A percentile compares a stretch with the other conserved stretches of the same genome.
Conservation (phyloP, 2,329 filamentous ascomycete genomes). For the Mycogone perniciosa region DNA sequence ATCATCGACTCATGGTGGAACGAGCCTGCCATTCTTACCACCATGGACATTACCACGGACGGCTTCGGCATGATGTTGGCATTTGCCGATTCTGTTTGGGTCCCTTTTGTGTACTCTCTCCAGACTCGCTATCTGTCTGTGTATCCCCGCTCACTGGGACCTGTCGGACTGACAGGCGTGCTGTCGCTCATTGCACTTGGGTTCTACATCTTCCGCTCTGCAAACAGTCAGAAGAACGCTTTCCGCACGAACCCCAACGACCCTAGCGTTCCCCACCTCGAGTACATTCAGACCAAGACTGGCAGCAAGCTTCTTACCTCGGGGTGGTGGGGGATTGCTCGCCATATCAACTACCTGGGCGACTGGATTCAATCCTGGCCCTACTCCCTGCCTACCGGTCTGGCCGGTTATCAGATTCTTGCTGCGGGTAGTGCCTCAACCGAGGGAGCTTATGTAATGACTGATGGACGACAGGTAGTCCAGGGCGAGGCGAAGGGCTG, state of each 20-base stretch:
- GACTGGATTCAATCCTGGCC: slow-evolving; percentile 95
- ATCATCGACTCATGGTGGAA: slow-evolving; percentile 79
- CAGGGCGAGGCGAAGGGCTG: slow-evolving; percentile 71
- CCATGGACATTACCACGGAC: slow-evolving; percentile 88
- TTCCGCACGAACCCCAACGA: slow-evolving; percentile 86
- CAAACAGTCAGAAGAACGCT: slow-evolving; percentile 90
- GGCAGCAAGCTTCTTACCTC: slow-evolving; percentile 76
- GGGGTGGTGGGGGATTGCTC: slow-evolving; percentile 88
- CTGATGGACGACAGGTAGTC: slow-evolving; percentile 58
- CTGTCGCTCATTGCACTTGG: slow-evolving; percentile 62
- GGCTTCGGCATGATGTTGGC: slow-evolving; percentile 94
- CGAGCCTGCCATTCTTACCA: slow-evolving; percentile 83
- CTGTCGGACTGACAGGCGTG: slow-evolving; percentile 57
- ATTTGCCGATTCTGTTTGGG: slow-evolving; percentile 89
- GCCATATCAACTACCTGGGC: slow-evolving; percentile 93
- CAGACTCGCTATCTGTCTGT: slow-evolving; percentile 80
- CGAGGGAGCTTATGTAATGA: slow-evolving; percentile 49
- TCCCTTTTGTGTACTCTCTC: slow-evolving; percentile 81
- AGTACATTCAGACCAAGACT: slow-evolving; percentile 76
- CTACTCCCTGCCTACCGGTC: slow-evolving; percentile 77
- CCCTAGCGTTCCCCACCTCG: slow-evolving; percentile 69
- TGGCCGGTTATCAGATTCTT: slow-evolving; percentile 74
- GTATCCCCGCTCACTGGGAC: slow-evolving; percentile 74
- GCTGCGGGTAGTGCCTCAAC: slow-evolving; percentile 43
- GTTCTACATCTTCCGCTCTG: slow-evolving; percentile 89